phyloP scores from a whole-genome alignment of 2,329 filamentous ascomycete species.

The Trichoderma lentiforme region DNA sequence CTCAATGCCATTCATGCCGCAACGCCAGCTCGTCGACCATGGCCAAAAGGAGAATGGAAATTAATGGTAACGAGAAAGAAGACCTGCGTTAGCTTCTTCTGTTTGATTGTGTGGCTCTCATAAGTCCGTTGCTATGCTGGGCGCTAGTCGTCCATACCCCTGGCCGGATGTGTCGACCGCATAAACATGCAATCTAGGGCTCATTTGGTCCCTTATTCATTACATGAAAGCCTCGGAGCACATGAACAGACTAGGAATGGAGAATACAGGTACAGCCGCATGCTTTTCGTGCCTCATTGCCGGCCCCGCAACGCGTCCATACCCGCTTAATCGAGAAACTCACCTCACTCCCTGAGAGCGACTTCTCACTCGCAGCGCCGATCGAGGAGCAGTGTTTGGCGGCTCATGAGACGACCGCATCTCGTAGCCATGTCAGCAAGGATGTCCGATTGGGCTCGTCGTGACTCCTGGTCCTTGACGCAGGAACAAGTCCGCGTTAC shows the following conservation, averaged over 20 bases:
- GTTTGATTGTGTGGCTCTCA: conserved; percentile 1
- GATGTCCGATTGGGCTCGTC: conserved; percentile 1
- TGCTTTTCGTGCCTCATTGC: background rate
- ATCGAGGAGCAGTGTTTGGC: conserved; percentile 1
- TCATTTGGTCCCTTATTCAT: conserved; percentile 9
- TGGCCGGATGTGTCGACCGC: conserved; percentile 13
- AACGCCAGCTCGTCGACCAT: background rate
- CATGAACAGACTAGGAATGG: conserved; percentile 16
- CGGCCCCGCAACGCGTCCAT: conserved; percentile 1
- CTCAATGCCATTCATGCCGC: conserved; percentile 6
- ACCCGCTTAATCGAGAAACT: background rate
- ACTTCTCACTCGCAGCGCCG: background rate
- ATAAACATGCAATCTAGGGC: conserved; percentile 12
- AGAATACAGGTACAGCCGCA: background rate
- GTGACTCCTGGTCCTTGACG: background rate
- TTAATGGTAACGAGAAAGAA: background rate
- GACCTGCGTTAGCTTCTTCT: background rate
- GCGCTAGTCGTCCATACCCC: conserved; percentile 6
- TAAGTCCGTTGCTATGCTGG: background rate
- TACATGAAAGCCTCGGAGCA: conserved; percentile 9
- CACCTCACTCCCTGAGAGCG: background rate
- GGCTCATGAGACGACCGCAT: conserved; percentile 20
- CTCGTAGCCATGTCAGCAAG: background rate
- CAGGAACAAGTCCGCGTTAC: conserved; percentile 4
- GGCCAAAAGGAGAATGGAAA: background rate